Evolutionary conservation across 2,329 filamentous ascomycete species (phyloP).

Genomic region (Pleomassaria siparia): DNA sequence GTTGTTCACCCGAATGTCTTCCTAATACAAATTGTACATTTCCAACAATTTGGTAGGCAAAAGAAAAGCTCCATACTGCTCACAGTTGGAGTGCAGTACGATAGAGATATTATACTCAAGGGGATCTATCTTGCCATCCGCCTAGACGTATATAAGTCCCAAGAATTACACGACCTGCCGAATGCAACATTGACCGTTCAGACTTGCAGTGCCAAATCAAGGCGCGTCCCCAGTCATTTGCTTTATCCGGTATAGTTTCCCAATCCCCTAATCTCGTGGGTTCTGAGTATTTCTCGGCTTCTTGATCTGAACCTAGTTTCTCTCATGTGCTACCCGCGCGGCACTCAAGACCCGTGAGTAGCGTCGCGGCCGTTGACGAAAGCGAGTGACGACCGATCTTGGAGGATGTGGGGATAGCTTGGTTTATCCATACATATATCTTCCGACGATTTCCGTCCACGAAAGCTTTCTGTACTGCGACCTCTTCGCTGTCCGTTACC

Average conservation of each 20-base stretch:
- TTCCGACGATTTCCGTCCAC: constrained; percentile 7
- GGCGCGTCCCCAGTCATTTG: constrained; percentile 11
- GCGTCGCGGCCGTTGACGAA: constrained; percentile 8
- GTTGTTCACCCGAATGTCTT: too few species aligned
- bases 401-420: constrained; percentile 2
- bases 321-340: constrained; percentile 3
- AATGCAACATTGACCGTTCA: background rate
- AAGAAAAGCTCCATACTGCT: too few species aligned
- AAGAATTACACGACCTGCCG: background rate
- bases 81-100: too few species aligned
- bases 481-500: constrained; percentile 10
- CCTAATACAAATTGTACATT: too few species aligned
- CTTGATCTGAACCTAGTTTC: background rate
- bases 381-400: constrained; percentile 10
- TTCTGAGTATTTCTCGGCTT: background rate
- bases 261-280: background rate
- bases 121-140: too few species aligned
- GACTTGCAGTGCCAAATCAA: constrained; percentile 3
- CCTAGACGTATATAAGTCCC: background rate
- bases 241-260: constrained; percentile 13
- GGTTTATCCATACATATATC: constrained; percentile 6
- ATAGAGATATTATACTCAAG: too few species aligned
- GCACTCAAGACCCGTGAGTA: background rate
- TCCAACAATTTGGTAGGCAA: too few species aligned
- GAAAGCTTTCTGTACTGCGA: constrained; percentile 4